Base-by-base conservation (phyloP, 2,329 filamentous ascomycete species). In the Ophiocordyceps camponoti-rufipedis region DNA sequence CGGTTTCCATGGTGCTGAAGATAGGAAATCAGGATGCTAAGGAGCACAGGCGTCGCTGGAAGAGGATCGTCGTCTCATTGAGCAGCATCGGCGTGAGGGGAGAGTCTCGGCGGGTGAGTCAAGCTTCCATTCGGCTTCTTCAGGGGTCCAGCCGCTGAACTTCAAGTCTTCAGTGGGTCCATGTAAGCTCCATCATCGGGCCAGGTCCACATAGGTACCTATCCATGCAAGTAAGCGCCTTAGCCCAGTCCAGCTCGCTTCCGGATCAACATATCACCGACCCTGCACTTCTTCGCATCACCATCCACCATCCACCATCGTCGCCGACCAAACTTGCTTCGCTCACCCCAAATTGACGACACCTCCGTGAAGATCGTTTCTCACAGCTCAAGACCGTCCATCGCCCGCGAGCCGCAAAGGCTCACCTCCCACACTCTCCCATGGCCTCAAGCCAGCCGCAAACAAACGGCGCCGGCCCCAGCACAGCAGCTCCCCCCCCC, bases 1-100 rank as follows among this genome's bases (percentile, higher is more conserved):
- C 77, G 29, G 75, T 76, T 60, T 81, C 78, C 77, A 81, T 81
- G 49, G 8, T 35, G n/a, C 33, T 12, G 33, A 14, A 38, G 11
- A 14, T 38, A 38, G 7, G 33, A n/a, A 16, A 16, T 40, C 38
- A 40, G 16, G 11, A 19, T 5, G 13, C 8, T 11, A 19, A 19
- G 16, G 14, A 38, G 12, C 32, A 16, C 7, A 16, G 3, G 7
- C 8, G 10, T 16, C 7, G 10, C 35, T 38, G 33, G 16, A 38
- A 19, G 35, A 41, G 19, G 12, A 41, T 19, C 9, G 40, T 28
- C 19, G 40, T 18, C 18, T 16, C 40, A 11, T 41, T 12, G 32
- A 13, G n/a, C 7, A 19, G n/a, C 16, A 39, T 39, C 10, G 35
- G 16, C 16, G 35, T 18, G 35, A 4, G n/a, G 16, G 5, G 35